Percentiles rank a stretch among this genome's conserved stretches.
Evolutionary conservation across 305 asterid genomes (phyloP).

Genomic region (Solanum aculeatissimum): DNA sequence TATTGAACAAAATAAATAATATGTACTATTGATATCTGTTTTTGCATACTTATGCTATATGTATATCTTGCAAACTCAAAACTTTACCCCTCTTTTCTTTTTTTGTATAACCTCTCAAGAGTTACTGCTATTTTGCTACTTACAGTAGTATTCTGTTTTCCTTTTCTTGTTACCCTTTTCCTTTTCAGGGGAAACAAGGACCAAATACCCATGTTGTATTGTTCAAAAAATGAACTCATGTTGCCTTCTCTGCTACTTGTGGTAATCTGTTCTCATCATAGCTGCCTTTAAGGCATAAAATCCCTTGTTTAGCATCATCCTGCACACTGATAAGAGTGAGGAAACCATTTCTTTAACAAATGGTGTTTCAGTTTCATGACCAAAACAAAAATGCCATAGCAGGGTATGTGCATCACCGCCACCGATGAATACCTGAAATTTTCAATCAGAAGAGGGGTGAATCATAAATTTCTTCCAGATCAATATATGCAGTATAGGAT

Average conservation of each 20-base stretch:
- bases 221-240: background rate
- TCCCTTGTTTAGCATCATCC: background rate
- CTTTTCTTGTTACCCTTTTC: background rate
- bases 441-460: background rate
- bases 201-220: background rate
- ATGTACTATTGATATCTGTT: background rate
- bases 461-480: background rate
- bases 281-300: background rate
- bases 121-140: background rate
- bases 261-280: background rate
- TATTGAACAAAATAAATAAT: background rate
- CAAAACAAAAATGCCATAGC: constrained; percentile 66
- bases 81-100: background rate
- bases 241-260: background rate
- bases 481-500: background rate
- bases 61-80: background rate
- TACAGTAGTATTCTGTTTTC: background rate
- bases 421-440: constrained; percentile 65
- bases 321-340: constrained; percentile 45
- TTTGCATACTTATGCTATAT: background rate
- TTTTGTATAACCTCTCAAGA: background rate
- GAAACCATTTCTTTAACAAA: constrained; percentile 70
- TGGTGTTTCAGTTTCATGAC: constrained; percentile 69
- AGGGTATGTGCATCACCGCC: constrained; percentile 83
- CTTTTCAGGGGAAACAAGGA: background rate